A percentile compares a stretch with the other conserved stretches of the same genome.
Conservation (phyloP, 345 rosid species). For the Odontarrhena argentea region DNA sequence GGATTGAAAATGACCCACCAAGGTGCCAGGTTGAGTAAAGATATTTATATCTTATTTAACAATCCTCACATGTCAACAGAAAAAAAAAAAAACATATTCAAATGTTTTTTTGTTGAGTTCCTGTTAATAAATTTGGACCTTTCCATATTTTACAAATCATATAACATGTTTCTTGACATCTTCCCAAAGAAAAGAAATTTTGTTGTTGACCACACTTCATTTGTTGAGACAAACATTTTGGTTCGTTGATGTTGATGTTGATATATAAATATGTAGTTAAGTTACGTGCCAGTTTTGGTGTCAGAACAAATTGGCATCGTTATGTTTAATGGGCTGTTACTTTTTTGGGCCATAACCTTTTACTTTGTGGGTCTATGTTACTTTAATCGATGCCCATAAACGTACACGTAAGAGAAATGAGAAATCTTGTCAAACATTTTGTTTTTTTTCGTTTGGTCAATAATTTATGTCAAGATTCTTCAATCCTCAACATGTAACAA, state of each 20-base stretch:
- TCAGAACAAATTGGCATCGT: neutral
- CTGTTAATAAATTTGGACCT: neutral
- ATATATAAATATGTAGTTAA: neutral
- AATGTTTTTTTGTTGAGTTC: neutral
- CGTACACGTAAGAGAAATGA: no score
- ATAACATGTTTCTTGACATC: neutral
- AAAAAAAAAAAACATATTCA: neutral
- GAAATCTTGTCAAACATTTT: no score
- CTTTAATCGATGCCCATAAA: neutral
- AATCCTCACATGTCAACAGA: conserved; percentile 1
- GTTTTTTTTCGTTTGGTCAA: no score
- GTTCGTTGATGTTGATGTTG: no score
- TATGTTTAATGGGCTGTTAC: conserved; percentile 8
- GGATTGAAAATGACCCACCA: conserved; percentile 28
- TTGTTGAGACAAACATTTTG: no score
- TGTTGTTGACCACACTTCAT: neutral
- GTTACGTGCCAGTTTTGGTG: neutral
- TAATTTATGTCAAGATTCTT: no score
- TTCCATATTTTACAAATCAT: neutral
- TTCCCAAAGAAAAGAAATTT: neutral
- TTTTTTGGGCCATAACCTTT: conserved; percentile 20
- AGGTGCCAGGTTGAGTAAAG: conserved; percentile 25
- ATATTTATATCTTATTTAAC: neutral
- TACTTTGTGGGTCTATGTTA: neutral
- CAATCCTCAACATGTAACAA: no score